Conservation (phyloP, 1,139 yeast species). For the Blastobotrys arbuscula region DNA sequence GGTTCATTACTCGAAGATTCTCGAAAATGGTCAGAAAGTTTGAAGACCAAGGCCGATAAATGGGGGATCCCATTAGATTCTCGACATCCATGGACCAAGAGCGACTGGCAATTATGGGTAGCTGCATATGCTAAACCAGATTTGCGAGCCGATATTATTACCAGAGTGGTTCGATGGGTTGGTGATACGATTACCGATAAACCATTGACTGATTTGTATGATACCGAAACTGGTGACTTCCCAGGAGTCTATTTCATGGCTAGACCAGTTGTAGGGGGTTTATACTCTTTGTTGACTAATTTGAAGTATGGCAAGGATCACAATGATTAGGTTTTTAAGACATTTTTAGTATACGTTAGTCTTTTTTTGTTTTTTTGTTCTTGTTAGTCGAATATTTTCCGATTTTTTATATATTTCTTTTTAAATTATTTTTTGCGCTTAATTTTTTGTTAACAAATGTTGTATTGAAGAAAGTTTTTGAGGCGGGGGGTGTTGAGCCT, state of each 20-base stretch:
- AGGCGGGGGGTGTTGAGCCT: too few species aligned
- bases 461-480: too few species aligned
- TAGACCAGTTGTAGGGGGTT: slow-evolving; percentile 13
- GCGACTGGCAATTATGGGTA: slow-evolving; percentile 8
- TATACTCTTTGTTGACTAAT: slow-evolving; percentile 6
- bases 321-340: too few species aligned
- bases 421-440: too few species aligned
- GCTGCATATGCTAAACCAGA: slow-evolving; percentile 3
- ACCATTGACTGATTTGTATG: slow-evolving; percentile 11
- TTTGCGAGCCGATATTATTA: slow-evolving; percentile 6
- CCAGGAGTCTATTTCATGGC: slow-evolving; percentile 1
- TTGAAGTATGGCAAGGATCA: slow-evolving; percentile 3
- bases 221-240: neutral
- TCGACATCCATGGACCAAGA: slow-evolving; percentile 1
- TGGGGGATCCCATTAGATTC: slow-evolving; percentile 12
- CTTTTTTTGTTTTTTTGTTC: too few species aligned
- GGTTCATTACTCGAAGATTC: slow-evolving; percentile 3
- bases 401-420: too few species aligned
- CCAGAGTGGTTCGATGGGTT: slow-evolving; percentile 1
- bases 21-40: slow-evolving; percentile 4
- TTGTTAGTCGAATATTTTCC: too few species aligned
- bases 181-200: slow-evolving; percentile 1
- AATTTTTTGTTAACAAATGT: too few species aligned
- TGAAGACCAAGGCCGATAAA: neutral
- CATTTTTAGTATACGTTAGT: too few species aligned